Evolutionary conservation across 1,139 yeast species (phyloP).

Genomic region (Yamadazyma atlantica): DNA sequence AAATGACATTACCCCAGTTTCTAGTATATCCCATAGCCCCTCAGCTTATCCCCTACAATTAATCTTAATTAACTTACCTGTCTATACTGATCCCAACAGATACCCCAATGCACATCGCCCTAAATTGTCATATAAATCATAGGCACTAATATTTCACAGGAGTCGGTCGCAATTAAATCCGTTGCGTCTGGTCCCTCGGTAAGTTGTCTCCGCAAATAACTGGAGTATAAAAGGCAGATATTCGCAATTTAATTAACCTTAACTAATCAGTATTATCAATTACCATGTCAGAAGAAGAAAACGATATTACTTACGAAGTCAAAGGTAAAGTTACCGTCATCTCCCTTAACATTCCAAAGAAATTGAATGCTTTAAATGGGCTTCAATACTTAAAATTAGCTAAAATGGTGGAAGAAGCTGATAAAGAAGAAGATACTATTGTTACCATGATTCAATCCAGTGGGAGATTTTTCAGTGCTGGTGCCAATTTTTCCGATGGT

Average conservation of each 20-base stretch:
- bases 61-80: too few species aligned
- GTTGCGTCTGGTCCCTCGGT: not conserved
- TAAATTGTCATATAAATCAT: too few species aligned
- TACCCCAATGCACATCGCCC: too few species aligned
- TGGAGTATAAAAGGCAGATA: not conserved
- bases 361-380: constrained; percentile 67
- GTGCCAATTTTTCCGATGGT: constrained; percentile 63
- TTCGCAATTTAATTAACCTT: not conserved
- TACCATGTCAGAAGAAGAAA: constrained; percentile 4
- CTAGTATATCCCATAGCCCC: too few species aligned
- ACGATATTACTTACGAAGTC: constrained; percentile 51
- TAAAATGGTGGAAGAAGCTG: constrained; percentile 60
- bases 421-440: constrained; percentile 61
- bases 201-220: not conserved
- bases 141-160: too few species aligned
- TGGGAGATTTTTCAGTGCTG: constrained; percentile 82
- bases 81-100: too few species aligned
- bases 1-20: too few species aligned
- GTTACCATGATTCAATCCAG: constrained; percentile 69
- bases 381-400: constrained; percentile 67
- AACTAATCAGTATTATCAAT: not conserved
- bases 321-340: constrained; percentile 60
- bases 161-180: not conserved
- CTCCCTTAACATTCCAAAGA: constrained; percentile 62
- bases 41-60: too few species aligned